phyloP scores from a whole-genome alignment of 1,284 basidiomycete genomes.

The Heterobasidion parviporum region DNA sequence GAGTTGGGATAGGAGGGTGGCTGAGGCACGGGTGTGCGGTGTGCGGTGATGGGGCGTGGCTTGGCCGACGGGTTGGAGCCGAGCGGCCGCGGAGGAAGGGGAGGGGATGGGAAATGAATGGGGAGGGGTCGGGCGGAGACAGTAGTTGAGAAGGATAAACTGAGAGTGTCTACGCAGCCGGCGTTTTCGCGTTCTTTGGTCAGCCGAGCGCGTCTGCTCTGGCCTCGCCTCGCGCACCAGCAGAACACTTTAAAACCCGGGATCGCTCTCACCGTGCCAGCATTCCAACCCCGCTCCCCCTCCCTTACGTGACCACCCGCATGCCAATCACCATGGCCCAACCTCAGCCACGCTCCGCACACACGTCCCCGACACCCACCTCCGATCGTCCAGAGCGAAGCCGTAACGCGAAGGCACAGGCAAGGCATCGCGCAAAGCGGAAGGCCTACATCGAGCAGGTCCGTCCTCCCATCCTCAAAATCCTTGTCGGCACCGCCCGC shows the following conservation, averaged over 20 bases:
- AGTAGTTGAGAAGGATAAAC: background rate
- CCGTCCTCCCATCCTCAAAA: no score
- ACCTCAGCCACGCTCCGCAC: background rate
- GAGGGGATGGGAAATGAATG: background rate
- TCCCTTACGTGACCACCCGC: slow-evolving; percentile 23
- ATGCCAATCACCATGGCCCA: slow-evolving; percentile 21
- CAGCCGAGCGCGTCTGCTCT: no score
- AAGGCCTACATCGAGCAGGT: slow-evolving; percentile 91
- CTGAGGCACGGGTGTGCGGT: background rate
- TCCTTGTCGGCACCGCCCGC: no score
- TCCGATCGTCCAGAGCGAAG: slow-evolving; percentile 60
- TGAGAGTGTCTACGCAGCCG: background rate
- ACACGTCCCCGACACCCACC: background rate
- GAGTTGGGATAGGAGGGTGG: no score
- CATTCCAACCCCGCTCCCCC: slow-evolving; percentile 21
- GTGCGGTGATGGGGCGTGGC: background rate
- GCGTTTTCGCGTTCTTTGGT: no score
- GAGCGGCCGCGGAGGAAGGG: slow-evolving; percentile 1
- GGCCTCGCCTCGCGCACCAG: no score
- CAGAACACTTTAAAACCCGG: no score
- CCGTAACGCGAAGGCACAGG: slow-evolving; percentile 85
- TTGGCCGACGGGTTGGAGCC: background rate
- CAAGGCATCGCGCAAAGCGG: slow-evolving; percentile 84
- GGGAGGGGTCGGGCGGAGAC: background rate
- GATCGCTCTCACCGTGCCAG: no score